Percentiles rank a stretch among this genome's conserved stretches.
These are phyloP conservation scores for Phytopythium litorale DNA, from an alignment of 352 stramenopile species.

Conservation along the genomic window DNA sequence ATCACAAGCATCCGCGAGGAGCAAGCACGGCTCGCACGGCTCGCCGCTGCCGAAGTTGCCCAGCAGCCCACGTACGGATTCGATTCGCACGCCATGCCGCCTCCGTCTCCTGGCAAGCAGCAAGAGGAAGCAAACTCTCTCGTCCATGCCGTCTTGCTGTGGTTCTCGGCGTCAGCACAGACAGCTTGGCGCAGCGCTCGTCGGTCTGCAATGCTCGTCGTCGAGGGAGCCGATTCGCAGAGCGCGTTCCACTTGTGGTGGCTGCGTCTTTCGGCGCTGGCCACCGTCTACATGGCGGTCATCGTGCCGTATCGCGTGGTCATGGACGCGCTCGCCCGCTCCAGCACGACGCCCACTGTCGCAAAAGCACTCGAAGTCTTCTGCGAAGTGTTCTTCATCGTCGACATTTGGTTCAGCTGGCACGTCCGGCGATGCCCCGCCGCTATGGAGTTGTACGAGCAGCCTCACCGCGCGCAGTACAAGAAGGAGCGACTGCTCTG, in stretches of 20 bases:
- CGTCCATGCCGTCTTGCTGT: neutral
- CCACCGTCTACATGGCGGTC: constrained; percentile 35
- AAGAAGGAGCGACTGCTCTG: constrained; percentile 38
- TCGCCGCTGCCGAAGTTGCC: neutral
- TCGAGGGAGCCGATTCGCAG: constrained; percentile 32
- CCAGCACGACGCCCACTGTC: constrained; percentile 6
- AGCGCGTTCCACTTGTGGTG: constrained; percentile 40
- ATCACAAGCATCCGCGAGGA: constrained; percentile 18
- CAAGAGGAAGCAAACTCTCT: neutral
- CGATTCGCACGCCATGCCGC: neutral
- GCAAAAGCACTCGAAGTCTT: constrained; percentile 19
- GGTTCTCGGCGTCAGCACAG: neutral
- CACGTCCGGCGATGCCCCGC: constrained; percentile 23
- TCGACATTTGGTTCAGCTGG: constrained; percentile 53
- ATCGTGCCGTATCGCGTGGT: constrained; percentile 50
- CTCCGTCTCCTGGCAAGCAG: neutral
- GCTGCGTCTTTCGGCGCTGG: constrained; percentile 26
- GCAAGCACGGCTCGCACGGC: constrained; percentile 1
- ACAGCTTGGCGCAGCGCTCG: neutral
- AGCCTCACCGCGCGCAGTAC: constrained; percentile 30
- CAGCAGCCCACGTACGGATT: neutral
- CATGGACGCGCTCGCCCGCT: constrained; percentile 29
- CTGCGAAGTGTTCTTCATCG: constrained; percentile 38
- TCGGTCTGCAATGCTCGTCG: constrained; percentile 1
- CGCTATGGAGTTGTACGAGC: constrained; percentile 55